Evolutionary conservation across 441 rosid genomes (phyloP).

Genomic region (Capsella rubella): DNA sequence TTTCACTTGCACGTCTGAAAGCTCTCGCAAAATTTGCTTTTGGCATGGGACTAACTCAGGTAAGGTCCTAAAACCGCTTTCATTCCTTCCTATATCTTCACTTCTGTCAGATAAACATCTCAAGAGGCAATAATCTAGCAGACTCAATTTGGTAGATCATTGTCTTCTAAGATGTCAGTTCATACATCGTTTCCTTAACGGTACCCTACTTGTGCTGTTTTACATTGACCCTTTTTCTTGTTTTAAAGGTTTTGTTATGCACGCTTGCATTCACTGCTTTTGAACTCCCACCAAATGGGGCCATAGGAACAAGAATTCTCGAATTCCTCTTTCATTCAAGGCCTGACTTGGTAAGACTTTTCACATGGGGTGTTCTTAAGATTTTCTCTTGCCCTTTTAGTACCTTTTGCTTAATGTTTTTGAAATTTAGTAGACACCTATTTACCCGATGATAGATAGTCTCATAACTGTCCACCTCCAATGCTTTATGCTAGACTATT

Average conservation of each 20-base stretch:
- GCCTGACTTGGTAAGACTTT: conserved; percentile 78
- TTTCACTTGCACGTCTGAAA: conserved; percentile 92
- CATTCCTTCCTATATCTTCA: conserved; percentile 7
- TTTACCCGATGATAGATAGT: conserved; percentile 14
- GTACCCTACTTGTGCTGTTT: conserved; percentile 1
- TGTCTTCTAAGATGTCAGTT: conserved; percentile 2
- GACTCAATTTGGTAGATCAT: neutral
- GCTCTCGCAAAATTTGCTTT: conserved; percentile 98
- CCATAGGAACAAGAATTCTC: conserved; percentile 86
- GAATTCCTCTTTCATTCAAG: conserved; percentile 94
- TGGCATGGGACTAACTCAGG: conserved; percentile 99
- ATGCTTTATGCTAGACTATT: neutral
- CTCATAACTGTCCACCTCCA: neutral
- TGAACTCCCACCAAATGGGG: conserved; percentile 99
- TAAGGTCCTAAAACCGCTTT: conserved; percentile 39
- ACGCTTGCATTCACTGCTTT: conserved; percentile 97
- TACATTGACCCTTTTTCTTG: neutral
- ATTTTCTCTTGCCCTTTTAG: neutral
- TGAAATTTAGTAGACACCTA: neutral
- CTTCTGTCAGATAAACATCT: conserved; percentile 23
- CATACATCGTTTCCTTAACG: neutral
- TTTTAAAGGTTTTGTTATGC: conserved; percentile 83
- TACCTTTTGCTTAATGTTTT: neutral
- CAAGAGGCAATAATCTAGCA: conserved; percentile 18
- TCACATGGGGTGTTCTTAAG: conserved; percentile 20